Evolutionary conservation across 2,329 filamentous ascomycete genomes (phyloP).

Genomic region (Calonectria pauciramosa): DNA sequence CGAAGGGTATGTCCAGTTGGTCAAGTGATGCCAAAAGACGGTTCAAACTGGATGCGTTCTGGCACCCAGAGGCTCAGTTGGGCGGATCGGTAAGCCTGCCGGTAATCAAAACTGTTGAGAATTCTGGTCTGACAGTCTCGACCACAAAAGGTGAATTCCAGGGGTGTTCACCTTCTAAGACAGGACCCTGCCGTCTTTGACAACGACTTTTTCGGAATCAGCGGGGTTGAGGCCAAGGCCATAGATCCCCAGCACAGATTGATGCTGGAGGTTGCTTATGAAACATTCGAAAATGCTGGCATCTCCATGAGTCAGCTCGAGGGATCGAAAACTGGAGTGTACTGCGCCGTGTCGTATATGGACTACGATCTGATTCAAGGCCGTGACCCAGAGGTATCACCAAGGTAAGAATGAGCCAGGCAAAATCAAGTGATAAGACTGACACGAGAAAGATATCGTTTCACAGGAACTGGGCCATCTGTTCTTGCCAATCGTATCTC

Average conservation of each 20-base stretch:
- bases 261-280: not conserved
- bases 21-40: not conserved
- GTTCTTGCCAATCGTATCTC: not conserved
- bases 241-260: constrained; percentile 4
- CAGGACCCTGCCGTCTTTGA: constrained; percentile 1
- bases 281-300: constrained; percentile 1
- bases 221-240: not conserved
- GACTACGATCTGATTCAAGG: not conserved
- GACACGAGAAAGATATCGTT: not conserved
- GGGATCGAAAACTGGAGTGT: not conserved
- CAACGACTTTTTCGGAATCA: constrained; percentile 1
- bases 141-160: not conserved
- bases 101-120: not conserved
- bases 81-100: not conserved
- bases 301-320: not conserved
- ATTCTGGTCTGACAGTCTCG: not conserved
- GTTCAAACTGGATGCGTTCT: not conserved
- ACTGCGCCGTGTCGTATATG: not conserved
- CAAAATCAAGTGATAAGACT: not conserved
- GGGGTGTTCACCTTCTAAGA: not conserved
- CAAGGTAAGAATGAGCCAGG: not conserved
- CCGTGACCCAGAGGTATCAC: not conserved
- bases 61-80: not conserved
- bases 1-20: not conserved
- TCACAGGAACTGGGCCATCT: not conserved